Conservation (phyloP, 2,329 filamentous ascomycete genomes). For the Neonectria faginata region DNA sequence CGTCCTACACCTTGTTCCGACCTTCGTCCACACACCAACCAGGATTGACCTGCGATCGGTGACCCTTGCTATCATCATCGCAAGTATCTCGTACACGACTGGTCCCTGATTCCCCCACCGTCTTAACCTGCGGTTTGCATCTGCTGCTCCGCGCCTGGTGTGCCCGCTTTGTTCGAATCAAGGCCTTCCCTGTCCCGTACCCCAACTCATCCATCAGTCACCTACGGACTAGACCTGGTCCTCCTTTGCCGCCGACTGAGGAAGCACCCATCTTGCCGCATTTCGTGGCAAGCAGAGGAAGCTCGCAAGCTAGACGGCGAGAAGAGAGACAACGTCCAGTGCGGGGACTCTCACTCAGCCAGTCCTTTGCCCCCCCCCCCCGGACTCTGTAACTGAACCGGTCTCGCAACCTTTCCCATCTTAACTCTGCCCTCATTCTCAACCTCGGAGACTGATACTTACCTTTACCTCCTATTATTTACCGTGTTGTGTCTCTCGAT, state of each 20-base stretch:
- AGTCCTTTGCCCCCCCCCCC: slow-evolving; percentile 39
- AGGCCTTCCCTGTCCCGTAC: slow-evolving; percentile 38
- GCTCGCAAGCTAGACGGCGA: slow-evolving; percentile 38
- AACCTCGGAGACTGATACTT: slow-evolving; percentile 32
- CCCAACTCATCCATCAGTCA: slow-evolving; percentile 40
- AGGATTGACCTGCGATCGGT: slow-evolving; percentile 39
- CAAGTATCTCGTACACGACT: slow-evolving; percentile 25
- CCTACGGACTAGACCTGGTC: slow-evolving; percentile 28
- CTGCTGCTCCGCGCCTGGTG: slow-evolving; percentile 33
- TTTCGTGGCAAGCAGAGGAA: slow-evolving; percentile 34
- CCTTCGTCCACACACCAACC: slow-evolving; percentile 26
- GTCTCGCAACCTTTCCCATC: slow-evolving; percentile 41
- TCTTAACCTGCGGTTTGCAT: slow-evolving; percentile 30
- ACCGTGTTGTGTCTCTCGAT: slow-evolving; percentile 2
- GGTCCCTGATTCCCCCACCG: slow-evolving; percentile 44
- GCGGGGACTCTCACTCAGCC: slow-evolving; percentile 40
- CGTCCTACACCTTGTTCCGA: slow-evolving; percentile 30
- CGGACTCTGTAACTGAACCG: slow-evolving; percentile 36
- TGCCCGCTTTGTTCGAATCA: slow-evolving; percentile 38
- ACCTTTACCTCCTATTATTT: slow-evolving; percentile 14
- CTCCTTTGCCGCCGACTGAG: slow-evolving; percentile 39
- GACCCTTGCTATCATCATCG: slow-evolving; percentile 39
- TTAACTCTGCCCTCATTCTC: slow-evolving; percentile 35
- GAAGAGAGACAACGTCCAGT: slow-evolving; percentile 47
- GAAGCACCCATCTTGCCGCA: slow-evolving; percentile 39